These are phyloP conservation scores for Candida tropicalis DNA, from an alignment of 1,139 yeast species.

Conservation along the genomic window DNA sequence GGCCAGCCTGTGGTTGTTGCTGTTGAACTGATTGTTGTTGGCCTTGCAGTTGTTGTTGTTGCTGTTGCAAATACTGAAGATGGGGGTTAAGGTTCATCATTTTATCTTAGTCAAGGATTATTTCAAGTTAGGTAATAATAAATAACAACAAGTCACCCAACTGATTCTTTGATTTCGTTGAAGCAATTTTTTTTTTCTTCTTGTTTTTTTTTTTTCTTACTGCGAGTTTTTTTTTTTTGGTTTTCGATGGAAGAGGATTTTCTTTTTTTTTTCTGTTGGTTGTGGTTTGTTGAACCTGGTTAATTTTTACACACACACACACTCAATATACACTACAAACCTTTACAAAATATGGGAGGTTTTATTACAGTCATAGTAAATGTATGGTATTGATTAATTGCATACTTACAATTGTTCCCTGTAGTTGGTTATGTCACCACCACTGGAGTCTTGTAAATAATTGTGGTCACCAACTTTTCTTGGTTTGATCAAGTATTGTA, in stretches of 20 bases:
- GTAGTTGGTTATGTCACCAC: constrained; percentile 18
- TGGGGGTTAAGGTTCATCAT: constrained; percentile 45
- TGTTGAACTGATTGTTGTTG: constrained; percentile 40
- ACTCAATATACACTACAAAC: background rate
- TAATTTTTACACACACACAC: background rate
- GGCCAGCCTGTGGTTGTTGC: constrained; percentile 25
- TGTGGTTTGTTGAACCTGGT: background rate
- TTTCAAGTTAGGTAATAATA: too few relatives aligned
- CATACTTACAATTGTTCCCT: constrained; percentile 36
- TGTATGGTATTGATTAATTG: too few relatives aligned
- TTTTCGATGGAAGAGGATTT: background rate
- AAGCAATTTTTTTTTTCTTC: background rate
- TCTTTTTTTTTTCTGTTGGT: background rate
- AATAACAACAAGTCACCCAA: background rate
- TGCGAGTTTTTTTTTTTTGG: background rate
- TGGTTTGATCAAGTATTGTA: constrained; percentile 51
- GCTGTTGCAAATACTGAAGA: constrained; percentile 46
- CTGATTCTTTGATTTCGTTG: background rate
- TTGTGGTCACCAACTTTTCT: constrained; percentile 50
- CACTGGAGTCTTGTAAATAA: constrained; percentile 33
- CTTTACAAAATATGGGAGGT: too few relatives aligned
- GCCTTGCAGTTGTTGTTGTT: constrained; percentile 33
- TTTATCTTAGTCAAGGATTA: too few relatives aligned
- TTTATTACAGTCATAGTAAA: too few relatives aligned
- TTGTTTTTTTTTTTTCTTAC: background rate